Conservation (phyloP, 371 early-diverging fungal genomes). For the Basidiobolus meristosporus region DNA sequence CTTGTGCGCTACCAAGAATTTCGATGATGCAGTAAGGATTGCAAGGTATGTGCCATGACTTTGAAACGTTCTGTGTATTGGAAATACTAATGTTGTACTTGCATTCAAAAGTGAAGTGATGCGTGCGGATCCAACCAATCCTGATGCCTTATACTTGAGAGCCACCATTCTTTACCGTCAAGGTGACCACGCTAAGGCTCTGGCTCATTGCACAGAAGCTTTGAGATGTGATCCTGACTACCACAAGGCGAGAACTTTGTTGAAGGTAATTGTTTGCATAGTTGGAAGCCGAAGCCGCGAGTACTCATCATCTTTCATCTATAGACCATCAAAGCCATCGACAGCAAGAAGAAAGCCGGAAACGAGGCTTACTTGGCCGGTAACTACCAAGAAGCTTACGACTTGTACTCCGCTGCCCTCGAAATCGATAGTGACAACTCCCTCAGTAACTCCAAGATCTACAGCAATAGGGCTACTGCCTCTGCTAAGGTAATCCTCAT, state of each 20-base stretch:
- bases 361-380: slow-evolving; percentile 53
- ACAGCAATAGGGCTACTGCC: slow-evolving; percentile 60
- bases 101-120: slow-evolving; percentile 36
- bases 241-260: slow-evolving; percentile 33
- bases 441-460: slow-evolving; percentile 43
- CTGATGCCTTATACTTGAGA: slow-evolving; percentile 52
- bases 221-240: slow-evolving; percentile 67
- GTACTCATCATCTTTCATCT: neutral
- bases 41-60: slow-evolving; percentile 7
- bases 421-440: slow-evolving; percentile 43
- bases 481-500: slow-evolving; percentile 23
- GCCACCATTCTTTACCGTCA: slow-evolving; percentile 55
- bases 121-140: slow-evolving; percentile 38
- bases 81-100: slow-evolving; percentile 1
- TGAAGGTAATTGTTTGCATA: slow-evolving; percentile 12
- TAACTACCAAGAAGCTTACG: slow-evolving; percentile 36
- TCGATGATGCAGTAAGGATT: slow-evolving; percentile 42
- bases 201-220: slow-evolving; percentile 40
- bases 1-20: slow-evolving; percentile 41
- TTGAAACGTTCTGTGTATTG: neutral
- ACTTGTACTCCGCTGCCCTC: slow-evolving; percentile 46
- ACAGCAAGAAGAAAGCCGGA: slow-evolving; percentile 44
- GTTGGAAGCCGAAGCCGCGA: no score
- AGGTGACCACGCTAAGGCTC: slow-evolving; percentile 37
- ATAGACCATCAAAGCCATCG: slow-evolving; percentile 29